Base-by-base conservation (phyloP, 176 grass and related monocot genomes). In the Oryza officinalis region DNA sequence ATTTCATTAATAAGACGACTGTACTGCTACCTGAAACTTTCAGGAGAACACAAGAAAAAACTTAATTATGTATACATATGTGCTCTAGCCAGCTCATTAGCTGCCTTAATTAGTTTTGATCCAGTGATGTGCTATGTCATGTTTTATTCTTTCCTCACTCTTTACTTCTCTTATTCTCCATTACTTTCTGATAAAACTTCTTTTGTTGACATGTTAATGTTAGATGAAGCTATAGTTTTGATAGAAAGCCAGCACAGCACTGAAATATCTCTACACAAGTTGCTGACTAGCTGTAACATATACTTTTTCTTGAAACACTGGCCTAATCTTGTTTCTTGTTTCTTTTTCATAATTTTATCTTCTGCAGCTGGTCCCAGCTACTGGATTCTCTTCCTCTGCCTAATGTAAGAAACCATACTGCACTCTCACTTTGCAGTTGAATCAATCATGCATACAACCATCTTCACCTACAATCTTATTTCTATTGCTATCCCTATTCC, bases 371-470 rank as follows among this genome's bases (percentile, higher is more conserved):
- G 93, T 94, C 91, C 78, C 93, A 94, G 84, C 52, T 96, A 67
- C 77, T 96, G 93, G 93, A 96, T 86, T 85, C 84, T 63, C 91
- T 99, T 89, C 91, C 97, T 82, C 91, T 99, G 71, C 88, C 93
- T 67, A 99, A 96, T 89, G 97, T 96, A 89, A 99, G 89, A 84
- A 80, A 71, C 67, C n/a, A 74, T 27, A 50, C 72, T 74, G 28
- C 59, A 43, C 23, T 61, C 13, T 31, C 20, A 54, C 35, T 70
- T 81, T 76, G 50, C 35, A 64, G 22, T 86, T 67, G 61, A 60
- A 38, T 73, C 60, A 74, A 74, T 74, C 75, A 65, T 86, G 28
- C 32, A 57, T 6, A 57, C 52, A 57, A n/a, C 10, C 61, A 63
- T 69, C 74, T 61, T n/a, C 6, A 61, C 57, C 57, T 79, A 79